A percentile compares a stretch with the other conserved stretches of the same genome.
These are phyloP conservation scores for Pelargonium cotyledonis DNA, from an alignment of 441 rosid genomes.

Conservation along the genomic window DNA sequence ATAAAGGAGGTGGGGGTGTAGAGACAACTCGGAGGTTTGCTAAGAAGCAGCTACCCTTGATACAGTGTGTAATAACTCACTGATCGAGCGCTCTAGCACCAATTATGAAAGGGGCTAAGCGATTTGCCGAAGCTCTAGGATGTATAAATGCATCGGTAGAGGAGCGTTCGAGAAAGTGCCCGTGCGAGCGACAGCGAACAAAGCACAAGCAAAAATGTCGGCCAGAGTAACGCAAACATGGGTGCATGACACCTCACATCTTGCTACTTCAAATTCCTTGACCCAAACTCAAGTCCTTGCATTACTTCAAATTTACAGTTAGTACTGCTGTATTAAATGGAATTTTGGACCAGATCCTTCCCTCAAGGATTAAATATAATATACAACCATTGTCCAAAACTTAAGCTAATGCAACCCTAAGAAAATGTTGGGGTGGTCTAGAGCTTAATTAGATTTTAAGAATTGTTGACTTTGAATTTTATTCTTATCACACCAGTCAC, in stretches of 20 bases:
- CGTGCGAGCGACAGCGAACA: neutral
- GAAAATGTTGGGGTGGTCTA: no score
- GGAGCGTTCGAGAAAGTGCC: conserved; percentile 2
- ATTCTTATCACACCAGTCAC: no score
- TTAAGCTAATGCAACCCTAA: no score
- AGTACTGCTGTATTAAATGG: no score
- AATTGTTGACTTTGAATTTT: no score
- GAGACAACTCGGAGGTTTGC: conserved; percentile 8
- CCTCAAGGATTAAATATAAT: no score
- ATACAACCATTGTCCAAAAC: no score
- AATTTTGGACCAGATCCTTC: no score
- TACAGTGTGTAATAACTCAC: conserved; percentile 10
- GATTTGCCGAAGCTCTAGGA: conserved; percentile 17
- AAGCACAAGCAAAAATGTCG: conserved; percentile 13
- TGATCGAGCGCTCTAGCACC: neutral
- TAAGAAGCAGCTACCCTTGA: conserved; percentile 15
- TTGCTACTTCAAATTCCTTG: no score
- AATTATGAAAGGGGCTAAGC: conserved; percentile 17
- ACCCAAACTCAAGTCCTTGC: no score
- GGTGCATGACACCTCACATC: neutral
- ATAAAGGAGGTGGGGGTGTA: neutral
- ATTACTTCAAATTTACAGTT: no score
- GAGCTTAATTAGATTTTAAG: no score
- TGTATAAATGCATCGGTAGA: conserved; percentile 21
- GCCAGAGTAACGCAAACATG: conserved; percentile 15